Conservation (phyloP, 2,329 filamentous ascomycete species). For the Kalaharituber pfeilii region DNA sequence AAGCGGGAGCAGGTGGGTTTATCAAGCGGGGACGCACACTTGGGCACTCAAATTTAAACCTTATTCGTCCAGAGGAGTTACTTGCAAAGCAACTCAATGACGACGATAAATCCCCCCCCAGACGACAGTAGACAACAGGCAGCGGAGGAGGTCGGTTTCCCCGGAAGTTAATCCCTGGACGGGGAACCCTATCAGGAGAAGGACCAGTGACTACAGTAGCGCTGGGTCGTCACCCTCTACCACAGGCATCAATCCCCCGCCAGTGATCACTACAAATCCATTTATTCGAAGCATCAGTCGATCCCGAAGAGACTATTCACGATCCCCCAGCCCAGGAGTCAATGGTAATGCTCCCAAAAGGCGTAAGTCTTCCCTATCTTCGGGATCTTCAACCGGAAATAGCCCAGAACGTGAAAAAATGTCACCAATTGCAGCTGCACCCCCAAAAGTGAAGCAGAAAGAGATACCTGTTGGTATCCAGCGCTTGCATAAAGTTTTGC, state of each 20-base stretch:
- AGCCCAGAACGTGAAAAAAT: constrained; percentile 13
- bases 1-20: background rate
- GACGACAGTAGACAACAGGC: constrained; percentile 4
- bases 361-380: constrained; percentile 4
- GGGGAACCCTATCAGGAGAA: constrained; percentile 1
- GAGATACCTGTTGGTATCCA: constrained; percentile 76
- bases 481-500: constrained; percentile 70
- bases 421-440: constrained; percentile 10
- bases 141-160: constrained; percentile 4
- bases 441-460: constrained; percentile 26
- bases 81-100: background rate
- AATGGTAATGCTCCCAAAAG: constrained; percentile 3
- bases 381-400: constrained; percentile 7
- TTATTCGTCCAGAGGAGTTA: background rate
- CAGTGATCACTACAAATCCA: constrained; percentile 10
- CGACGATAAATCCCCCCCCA: background rate
- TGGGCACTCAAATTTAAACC: background rate
- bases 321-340: constrained; percentile 8
- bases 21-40: background rate
- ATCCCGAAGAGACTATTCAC: constrained; percentile 8
- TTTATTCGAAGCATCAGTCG: constrained; percentile 11
- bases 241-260: background rate
- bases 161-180: constrained; percentile 3
- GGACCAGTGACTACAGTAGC: constrained; percentile 6
- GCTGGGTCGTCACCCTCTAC: background rate